Base-by-base conservation (phyloP, 371 early-diverging fungal species). In the Mortierella sp. region DNA sequence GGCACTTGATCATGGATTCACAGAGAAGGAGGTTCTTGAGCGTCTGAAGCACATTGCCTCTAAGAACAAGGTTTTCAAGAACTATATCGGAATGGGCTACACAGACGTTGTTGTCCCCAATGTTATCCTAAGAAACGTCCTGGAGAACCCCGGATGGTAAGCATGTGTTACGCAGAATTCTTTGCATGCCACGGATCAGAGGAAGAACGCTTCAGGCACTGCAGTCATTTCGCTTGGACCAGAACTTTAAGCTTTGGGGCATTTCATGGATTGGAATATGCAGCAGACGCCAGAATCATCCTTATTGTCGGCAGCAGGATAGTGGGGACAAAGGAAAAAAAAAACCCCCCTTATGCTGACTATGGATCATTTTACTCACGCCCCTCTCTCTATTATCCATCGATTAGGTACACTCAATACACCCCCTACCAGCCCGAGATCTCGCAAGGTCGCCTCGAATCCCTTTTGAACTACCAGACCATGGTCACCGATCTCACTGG, bases 361-460 rank as follows among this genome's bases (percentile, higher is more conserved):
- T 42, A 13, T 58, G 14, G 18, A 14, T 39, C 43, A 28, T 18
- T 23, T 30, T 46, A 52, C 54, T 70, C 48, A 59, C 38, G 51
- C 51, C 27, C 14, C 24, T 14, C 27, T 30, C 16, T 42, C 18
- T 49, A 6, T 21, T 30, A 21, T 16, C 34, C 39, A 8, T 62
- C 48, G 26, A 43, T 60, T 59, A 64, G 64, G 58, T 72, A 72
- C 61, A 64, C 64, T 13, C 85, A 95, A 90, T 98, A 98, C 83
- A 97, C 97, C 13, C 98, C 98, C 42, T 98, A 98, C 84, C 98
- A 98, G 84, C 95, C 98, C 23, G 98, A 98, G 83, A 98, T 98
- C 67, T 87, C 97, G 48, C 98, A 98, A 84, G 98, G 98, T 54
- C 92, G 98, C 59, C 86, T 98, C 24, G 98, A 98, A 81, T 94